A percentile compares a stretch with the other conserved stretches of the same genome.
These are phyloP conservation scores for Helminthosporium solani DNA, from an alignment of 2,329 filamentous ascomycete genomes.

Conservation along the genomic window DNA sequence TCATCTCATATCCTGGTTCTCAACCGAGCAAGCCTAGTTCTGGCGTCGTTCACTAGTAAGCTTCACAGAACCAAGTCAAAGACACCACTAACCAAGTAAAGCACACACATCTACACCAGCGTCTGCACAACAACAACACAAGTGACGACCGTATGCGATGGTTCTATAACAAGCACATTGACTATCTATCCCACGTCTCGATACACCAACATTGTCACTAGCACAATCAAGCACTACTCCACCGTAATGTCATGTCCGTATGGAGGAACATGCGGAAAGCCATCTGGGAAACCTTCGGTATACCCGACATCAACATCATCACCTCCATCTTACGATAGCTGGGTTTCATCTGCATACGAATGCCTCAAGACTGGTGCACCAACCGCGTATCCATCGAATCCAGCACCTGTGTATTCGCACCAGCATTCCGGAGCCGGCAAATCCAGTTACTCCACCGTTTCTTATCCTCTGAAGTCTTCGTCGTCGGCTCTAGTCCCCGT, in stretches of 20 bases:
- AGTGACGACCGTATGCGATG: neutral
- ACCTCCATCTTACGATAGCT: neutral
- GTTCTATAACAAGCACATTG: neutral
- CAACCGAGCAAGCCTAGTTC: neutral
- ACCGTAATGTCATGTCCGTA: neutral
- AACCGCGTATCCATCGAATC: neutral
- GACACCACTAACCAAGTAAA: neutral
- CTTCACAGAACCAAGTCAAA: neutral
- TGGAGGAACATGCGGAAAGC: neutral
- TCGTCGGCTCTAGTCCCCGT: neutral
- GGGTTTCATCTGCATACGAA: neutral
- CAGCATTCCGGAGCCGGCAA: neutral
- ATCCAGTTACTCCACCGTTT: neutral
- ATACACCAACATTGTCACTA: neutral
- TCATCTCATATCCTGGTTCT: neutral
- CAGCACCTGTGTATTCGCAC: neutral
- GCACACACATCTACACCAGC: neutral
- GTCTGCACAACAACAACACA: neutral
- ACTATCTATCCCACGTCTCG: neutral
- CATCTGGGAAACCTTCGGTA: neutral
- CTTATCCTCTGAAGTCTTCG: neutral
- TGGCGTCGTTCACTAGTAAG: neutral
- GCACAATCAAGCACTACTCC: neutral
- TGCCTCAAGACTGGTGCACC: neutral
- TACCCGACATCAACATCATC: neutral